Evolutionary conservation across 176 grass and related monocot genomes (phyloP).

Genomic region (Paspalum vaginatum): DNA sequence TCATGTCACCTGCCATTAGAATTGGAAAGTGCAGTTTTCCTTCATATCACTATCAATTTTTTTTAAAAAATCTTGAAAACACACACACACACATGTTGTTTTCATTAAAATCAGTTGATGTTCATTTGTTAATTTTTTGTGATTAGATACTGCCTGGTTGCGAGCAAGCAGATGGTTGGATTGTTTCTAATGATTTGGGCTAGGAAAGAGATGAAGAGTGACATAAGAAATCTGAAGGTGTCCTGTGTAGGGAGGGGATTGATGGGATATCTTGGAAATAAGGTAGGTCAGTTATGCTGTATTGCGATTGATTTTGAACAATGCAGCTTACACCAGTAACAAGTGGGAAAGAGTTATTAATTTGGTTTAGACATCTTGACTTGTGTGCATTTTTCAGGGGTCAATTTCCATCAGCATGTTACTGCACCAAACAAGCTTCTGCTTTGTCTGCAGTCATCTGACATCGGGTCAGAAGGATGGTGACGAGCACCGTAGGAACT

Average conservation of each 20-base stretch:
- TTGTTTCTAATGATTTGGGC: conserved; percentile 88
- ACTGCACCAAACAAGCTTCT: conserved; percentile 97
- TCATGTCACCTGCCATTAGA: too few relatives aligned
- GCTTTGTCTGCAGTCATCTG: conserved; percentile 95
- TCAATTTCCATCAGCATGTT: conserved; percentile 93
- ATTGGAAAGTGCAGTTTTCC: neutral
- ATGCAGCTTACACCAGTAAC: too few relatives aligned
- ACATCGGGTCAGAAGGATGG: conserved; percentile 92
- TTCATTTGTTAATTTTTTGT: neutral
- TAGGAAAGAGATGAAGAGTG: conserved; percentile 64
- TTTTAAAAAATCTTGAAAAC: too few relatives aligned
- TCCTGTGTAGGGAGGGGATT: conserved; percentile 85
- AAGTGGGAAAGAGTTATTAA: neutral
- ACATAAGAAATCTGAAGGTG: conserved; percentile 86
- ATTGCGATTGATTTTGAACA: neutral
- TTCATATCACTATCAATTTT: neutral
- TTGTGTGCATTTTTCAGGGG: conserved; percentile 52
- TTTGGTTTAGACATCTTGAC: neutral
- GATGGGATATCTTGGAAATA: conserved; percentile 95
- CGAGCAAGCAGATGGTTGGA: conserved; percentile 97
- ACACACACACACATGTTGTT: neutral
- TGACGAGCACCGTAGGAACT: conserved; percentile 77
- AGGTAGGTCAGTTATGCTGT: conserved; percentile 67
- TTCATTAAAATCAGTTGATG: neutral
- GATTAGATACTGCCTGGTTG: conserved; percentile 73